Evolutionary conservation across 2,329 filamentous ascomycete species (phyloP).

Genomic region (Dendryphion nanum): DNA sequence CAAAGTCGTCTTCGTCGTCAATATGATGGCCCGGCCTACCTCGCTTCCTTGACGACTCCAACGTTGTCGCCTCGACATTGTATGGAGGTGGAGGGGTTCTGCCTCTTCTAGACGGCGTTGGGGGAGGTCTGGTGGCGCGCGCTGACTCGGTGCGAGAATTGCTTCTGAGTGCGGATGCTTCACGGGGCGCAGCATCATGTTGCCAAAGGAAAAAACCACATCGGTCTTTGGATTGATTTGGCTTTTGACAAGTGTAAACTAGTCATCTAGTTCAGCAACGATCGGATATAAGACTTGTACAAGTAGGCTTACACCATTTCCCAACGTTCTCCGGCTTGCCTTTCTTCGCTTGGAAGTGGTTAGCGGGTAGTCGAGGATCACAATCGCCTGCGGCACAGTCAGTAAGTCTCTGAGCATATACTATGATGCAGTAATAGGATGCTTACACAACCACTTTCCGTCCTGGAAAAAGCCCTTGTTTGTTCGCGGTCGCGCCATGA

Average conservation of each 20-base stretch:
- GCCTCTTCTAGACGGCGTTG: conserved; percentile 14
- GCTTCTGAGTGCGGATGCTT: conserved; percentile 46
- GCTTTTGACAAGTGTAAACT: conserved; percentile 58
- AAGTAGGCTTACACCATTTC: conserved; percentile 43
- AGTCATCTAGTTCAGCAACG: no score
- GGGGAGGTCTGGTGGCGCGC: conserved; percentile 2
- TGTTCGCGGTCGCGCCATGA: no score
- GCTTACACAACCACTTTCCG: conserved; percentile 20
- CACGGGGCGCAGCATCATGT: conserved; percentile 51
- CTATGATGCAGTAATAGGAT: not conserved
- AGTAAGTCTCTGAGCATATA: conserved; percentile 9
- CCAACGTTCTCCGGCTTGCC: conserved; percentile 54
- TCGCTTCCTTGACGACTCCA: conserved; percentile 27
- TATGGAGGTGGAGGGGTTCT: conserved; percentile 20
- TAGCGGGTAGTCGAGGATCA: conserved; percentile 52
- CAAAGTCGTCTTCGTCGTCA: conserved; percentile 34
- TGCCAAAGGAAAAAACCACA: conserved; percentile 62
- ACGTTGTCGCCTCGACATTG: conserved; percentile 9
- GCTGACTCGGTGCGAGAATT: conserved; percentile 50
- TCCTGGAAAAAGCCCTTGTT: not conserved
- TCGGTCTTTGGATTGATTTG: conserved; percentile 40
- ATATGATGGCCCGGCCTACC: conserved; percentile 20
- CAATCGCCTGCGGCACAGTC: conserved; percentile 49
- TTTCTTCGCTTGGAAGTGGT: conserved; percentile 58
- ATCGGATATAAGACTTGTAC: not conserved